Percentiles rank a stretch among this genome's conserved stretches.
These are phyloP conservation scores for Botrytis aclada DNA, from an alignment of 2,329 filamentous ascomycete species.

Conservation along the genomic window DNA sequence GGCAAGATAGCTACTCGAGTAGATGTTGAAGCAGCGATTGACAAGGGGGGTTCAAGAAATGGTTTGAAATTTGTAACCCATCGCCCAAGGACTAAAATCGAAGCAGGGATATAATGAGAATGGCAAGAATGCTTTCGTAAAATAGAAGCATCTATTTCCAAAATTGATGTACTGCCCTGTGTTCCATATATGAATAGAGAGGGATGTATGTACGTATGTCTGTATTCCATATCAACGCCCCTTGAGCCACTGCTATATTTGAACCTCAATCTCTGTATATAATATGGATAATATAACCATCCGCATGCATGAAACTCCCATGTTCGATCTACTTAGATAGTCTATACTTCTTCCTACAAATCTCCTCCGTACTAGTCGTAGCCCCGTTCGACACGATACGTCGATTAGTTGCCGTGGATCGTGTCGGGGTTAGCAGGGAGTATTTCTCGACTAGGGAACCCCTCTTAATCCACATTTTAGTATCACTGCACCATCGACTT, in stretches of 20 bases:
- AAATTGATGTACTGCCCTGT: background rate
- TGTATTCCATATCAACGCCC: background rate
- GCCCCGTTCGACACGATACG: constrained; percentile 2
- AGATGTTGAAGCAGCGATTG: constrained; percentile 9
- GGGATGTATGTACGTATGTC: background rate
- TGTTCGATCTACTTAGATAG: constrained; percentile 5
- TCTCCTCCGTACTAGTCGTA: constrained; percentile 1
- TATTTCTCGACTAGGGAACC: background rate
- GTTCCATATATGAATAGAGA: constrained; percentile 1
- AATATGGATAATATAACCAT: background rate
- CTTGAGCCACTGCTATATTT: constrained; percentile 4
- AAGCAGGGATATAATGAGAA: background rate
- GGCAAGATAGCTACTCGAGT: background rate
- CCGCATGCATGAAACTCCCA: constrained; percentile 6
- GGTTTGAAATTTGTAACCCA: background rate
- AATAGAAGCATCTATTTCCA: background rate
- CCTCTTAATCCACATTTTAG: constrained; percentile 10
- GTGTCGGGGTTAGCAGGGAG: background rate
- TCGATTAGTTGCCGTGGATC: constrained; percentile 13
- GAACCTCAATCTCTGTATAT: background rate
- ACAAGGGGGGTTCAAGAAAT: constrained; percentile 12
- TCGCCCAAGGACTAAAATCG: background rate
- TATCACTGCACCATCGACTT: constrained; percentile 12
- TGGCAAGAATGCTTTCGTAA: background rate
- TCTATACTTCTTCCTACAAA: constrained; percentile 1